Conservation (phyloP, 106 monocot species). For the Dioscorea alata region DNA sequence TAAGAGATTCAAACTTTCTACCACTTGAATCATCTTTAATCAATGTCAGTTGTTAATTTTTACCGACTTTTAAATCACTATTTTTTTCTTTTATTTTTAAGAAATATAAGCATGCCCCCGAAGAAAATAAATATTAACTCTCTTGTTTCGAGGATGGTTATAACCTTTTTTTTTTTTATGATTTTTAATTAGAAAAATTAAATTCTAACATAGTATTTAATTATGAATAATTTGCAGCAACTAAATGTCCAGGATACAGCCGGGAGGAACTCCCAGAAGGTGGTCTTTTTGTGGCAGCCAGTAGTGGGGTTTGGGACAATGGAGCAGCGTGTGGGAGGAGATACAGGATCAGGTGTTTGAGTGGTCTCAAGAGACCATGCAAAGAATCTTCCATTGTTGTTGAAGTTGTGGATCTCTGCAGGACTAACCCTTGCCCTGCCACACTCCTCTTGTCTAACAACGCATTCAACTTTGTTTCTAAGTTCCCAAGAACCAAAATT, state of each 20-base stretch:
- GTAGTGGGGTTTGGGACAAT: constrained; percentile 7
- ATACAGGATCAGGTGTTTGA: constrained; percentile 22
- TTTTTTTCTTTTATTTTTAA: too few relatives aligned
- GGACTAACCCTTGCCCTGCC: constrained; percentile 9
- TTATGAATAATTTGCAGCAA: not conserved
- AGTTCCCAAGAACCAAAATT: constrained; percentile 21
- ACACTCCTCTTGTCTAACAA: constrained; percentile 20
- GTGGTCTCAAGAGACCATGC: constrained; percentile 17
- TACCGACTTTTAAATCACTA: too few relatives aligned
- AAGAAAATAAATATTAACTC: too few relatives aligned
- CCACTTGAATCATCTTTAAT: too few relatives aligned
- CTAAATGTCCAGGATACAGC: constrained; percentile 1
- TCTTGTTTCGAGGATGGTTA: too few relatives aligned
- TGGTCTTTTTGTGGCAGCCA: constrained; percentile 1
- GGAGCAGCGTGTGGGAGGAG: constrained; percentile 18
- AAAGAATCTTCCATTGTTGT: constrained; percentile 19
- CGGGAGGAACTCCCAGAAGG: constrained; percentile 1
- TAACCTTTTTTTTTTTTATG: too few relatives aligned
- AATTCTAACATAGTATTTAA: too few relatives aligned
- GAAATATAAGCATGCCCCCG: too few relatives aligned
- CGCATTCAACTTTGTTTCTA: constrained; percentile 23
- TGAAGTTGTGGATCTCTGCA: constrained; percentile 29
- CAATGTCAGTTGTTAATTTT: too few relatives aligned
- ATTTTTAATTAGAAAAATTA: too few relatives aligned
- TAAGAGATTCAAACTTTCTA: too few relatives aligned